Conservation (phyloP, 2,329 filamentous ascomycete species). For the Paracoccidioides brasiliensis region DNA sequence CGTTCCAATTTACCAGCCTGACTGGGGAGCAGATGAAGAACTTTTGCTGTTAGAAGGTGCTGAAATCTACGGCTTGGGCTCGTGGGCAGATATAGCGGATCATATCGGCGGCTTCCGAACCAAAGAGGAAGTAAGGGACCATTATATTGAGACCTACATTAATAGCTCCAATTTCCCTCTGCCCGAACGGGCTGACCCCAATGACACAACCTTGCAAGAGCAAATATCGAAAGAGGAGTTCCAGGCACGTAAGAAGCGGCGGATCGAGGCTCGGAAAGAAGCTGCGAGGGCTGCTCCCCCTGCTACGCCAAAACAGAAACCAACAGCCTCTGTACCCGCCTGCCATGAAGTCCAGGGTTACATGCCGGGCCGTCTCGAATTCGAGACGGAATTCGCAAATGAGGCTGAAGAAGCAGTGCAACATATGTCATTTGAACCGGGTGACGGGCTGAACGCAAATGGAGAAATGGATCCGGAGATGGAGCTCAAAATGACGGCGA, state of each 20-base stretch:
- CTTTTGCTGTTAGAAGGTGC: conserved; percentile 84
- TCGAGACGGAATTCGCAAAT: conserved; percentile 95
- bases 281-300: conserved; percentile 71
- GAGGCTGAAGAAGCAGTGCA: conserved; percentile 97
- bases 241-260: conserved; percentile 77
- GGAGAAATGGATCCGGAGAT: conserved; percentile 88
- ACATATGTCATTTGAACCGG: conserved; percentile 95
- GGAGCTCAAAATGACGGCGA: conserved; percentile 92
- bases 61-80: conserved; percentile 90
- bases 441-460: conserved; percentile 81
- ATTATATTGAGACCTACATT: conserved; percentile 82
- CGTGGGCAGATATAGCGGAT: conserved; percentile 95
- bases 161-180: conserved; percentile 74
- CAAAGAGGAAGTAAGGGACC: conserved; percentile 90
- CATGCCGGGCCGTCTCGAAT: conserved; percentile 94
- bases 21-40: conserved; percentile 97
- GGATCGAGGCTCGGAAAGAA: conserved; percentile 86
- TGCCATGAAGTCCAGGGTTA: conserved; percentile 98
- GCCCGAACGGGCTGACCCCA: conserved; percentile 70
- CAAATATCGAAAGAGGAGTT: conserved; percentile 83
- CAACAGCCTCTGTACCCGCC: conserved; percentile 83
- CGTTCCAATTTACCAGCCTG: conserved; percentile 84
- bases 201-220: conserved; percentile 65
- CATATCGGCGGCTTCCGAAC: conserved; percentile 91
- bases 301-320: conserved; percentile 83